Evolutionary conservation across 495 filamentous ascomycete species (phyloP).

Genomic region (Penicillium mononematosum): DNA sequence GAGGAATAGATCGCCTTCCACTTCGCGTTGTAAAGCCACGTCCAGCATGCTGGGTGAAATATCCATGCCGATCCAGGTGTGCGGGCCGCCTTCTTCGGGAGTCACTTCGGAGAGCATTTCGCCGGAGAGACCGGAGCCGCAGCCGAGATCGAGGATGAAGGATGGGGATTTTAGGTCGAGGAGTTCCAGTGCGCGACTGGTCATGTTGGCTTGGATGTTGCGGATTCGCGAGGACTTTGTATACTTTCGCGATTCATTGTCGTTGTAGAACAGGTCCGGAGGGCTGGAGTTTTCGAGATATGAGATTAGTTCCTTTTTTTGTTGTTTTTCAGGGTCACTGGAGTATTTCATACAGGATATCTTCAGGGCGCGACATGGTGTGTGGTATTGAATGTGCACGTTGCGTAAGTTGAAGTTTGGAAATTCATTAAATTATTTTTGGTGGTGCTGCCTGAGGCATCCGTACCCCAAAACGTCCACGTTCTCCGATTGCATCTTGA

Average conservation of each 20-base stretch:
- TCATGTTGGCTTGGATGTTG: conserved; percentile 93
- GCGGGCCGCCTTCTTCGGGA: conserved; percentile 72
- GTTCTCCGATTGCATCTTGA: conserved; percentile 10
- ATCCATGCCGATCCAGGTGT: conserved; percentile 95
- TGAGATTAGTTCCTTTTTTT: conserved; percentile 5
- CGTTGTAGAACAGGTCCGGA: conserved; percentile 96
- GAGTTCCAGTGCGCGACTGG: conserved; percentile 84
- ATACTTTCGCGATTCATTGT: conserved; percentile 91
- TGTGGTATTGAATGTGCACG: conserved; percentile 7
- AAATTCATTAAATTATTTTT: conserved; percentile 20
- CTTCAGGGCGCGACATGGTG: conserved; percentile 94
- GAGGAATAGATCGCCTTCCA: conserved; percentile 87
- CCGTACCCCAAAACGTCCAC: conserved; percentile 17
- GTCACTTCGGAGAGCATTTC: conserved; percentile 76
- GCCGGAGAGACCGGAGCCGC: conserved; percentile 91
- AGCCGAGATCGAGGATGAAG: conserved; percentile 90
- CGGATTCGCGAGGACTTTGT: conserved; percentile 96
- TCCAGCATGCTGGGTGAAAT: conserved; percentile 92
- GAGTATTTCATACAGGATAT: conserved; percentile 65
- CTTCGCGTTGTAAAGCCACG: conserved; percentile 84
- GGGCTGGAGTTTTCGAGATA: conserved; percentile 51
- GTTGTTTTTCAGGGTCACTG: neutral
- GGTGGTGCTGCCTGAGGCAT: conserved; percentile 31
- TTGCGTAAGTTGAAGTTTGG: conserved; percentile 4
- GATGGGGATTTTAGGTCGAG: conserved; percentile 78